Percentiles rank a stretch among this genome's conserved stretches.
phyloP scores from a whole-genome alignment of 2,329 filamentous ascomycete species.

The Fusarium longipes region DNA sequence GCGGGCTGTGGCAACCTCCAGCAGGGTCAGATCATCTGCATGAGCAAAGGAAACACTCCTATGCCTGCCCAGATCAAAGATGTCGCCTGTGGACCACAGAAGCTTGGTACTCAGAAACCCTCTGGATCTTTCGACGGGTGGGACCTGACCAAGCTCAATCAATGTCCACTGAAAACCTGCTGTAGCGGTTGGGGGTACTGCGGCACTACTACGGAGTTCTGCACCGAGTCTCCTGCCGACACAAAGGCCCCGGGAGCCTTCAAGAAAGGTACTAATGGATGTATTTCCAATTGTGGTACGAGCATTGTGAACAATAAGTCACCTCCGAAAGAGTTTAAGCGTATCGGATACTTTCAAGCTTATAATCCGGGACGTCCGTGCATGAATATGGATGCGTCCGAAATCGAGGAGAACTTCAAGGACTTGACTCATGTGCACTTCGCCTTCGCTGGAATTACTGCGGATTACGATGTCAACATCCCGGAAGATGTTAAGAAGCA shows the following conservation, averaged over 20 bases:
- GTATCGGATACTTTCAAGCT: conserved; percentile 47
- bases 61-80: conserved; percentile 45
- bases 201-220: not conserved
- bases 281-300: conserved; percentile 47
- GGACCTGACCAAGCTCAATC: conserved; percentile 42
- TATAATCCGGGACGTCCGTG: conserved; percentile 50
- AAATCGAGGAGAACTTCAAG: conserved; percentile 12
- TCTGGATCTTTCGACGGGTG: not conserved
- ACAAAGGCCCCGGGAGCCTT: not conserved
- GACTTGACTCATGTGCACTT: conserved; percentile 53
- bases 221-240: not conserved
- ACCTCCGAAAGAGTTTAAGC: conserved; percentile 15
- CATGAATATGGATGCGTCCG: conserved; percentile 35
- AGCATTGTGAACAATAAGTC: conserved; percentile 36
- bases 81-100: conserved; percentile 48
- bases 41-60: conserved; percentile 46
- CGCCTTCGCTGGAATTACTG: conserved; percentile 50
- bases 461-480: conserved; percentile 29
- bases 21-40: conserved; percentile 41
- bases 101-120: conserved; percentile 33
- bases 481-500: conserved; percentile 35
- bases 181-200: conserved; percentile 52
- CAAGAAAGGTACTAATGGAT: conserved; percentile 36
- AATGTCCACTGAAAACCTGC: conserved; percentile 46
- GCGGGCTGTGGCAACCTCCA: conserved; percentile 39